A percentile compares a stretch with the other conserved stretches of the same genome.
Evolutionary conservation across 495 filamentous ascomycete species (phyloP).

Genomic region (Daldinia grandis): DNA sequence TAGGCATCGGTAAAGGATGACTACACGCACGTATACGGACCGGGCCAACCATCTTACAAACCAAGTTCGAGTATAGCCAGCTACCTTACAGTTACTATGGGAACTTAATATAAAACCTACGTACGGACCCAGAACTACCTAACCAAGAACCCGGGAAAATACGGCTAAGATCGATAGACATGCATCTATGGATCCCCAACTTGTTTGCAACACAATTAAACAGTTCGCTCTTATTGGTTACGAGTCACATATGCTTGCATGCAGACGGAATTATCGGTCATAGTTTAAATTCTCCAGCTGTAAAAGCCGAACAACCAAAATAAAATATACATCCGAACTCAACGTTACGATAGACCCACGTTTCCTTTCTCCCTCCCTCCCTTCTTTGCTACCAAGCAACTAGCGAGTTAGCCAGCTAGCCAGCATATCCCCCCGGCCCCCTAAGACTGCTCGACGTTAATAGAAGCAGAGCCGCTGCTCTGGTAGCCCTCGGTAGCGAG

Average conservation of each 20-base stretch:
- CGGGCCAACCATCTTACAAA: not conserved
- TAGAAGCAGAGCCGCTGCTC: slow-evolving; percentile 53
- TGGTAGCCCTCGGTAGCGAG: slow-evolving; percentile 65
- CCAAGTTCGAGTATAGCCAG: not conserved
- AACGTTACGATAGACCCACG: not conserved
- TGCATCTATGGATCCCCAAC: not conserved
- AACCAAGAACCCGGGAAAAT: not conserved
- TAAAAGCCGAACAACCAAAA: slow-evolving; percentile 13
- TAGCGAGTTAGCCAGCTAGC: too few species aligned
- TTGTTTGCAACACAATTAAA: not conserved
- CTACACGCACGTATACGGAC: not conserved
- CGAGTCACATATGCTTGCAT: not conserved
- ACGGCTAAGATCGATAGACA: not conserved
- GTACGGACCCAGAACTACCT: not conserved
- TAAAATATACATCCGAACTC: not conserved
- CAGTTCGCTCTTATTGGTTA: not conserved
- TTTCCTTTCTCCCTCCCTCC: too few species aligned
- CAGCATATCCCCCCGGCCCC: not conserved
- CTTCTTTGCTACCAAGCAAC: too few species aligned
- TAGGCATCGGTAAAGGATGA: too few species aligned
- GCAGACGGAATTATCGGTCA: not conserved
- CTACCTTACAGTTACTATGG: not conserved
- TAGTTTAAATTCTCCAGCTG: slow-evolving; percentile 1
- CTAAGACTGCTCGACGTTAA: slow-evolving; percentile 48
- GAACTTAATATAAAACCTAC: not conserved